Base-by-base conservation (phyloP, 2,329 filamentous ascomycete genomes). In the Hypoxylon sp. region DNA sequence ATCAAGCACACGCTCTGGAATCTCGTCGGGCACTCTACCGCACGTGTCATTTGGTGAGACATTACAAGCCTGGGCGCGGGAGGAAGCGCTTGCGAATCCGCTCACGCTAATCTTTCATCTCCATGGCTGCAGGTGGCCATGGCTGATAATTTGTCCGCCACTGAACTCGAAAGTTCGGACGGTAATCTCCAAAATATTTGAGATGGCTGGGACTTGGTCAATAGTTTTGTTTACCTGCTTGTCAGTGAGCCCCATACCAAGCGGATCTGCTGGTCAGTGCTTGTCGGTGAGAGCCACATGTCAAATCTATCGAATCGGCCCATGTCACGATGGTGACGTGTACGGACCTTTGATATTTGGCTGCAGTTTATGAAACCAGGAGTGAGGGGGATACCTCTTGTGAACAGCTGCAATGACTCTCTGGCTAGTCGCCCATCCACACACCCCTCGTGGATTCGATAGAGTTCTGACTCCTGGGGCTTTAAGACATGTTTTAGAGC, bases 261-360 rank as follows among this genome's bases (percentile, higher is more conserved):
- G 63, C 59, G 61, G 60, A 42, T 63, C 57, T 35, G 49, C 33
- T 65, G 64, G 64, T 51, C 53, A 65, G 61, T 59, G 61, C 64
- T 69, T 65, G 49, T 69, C 69, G 69, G 69, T 71, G 69, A 71
- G 69, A 66, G 63, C 69, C 62, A 57, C 66, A 70, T 65, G 17
- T 49, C 22, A 50, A 17, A 30, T 54, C 57, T 64, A 49, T 59
- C 58, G 50, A 55, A 57, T 50, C 42, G 42, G 54, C 37, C 66
- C 61, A 57, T 61, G 35, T 62, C 11, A 48, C 31, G 37, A 31
- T 57, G 46, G 66, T 71, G 66, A 71, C 66, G 69, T 71, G 69
- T 60, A 58, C 58, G 50, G 53, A 46, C n/a, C 44, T 63, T 66
- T 44, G 27, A 33, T 17, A 17, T 61, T 30, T 42, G 57, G 57